A percentile compares a stretch with the other conserved stretches of the same genome.
These are phyloP conservation scores for Botryococcus braunii DNA, from an alignment of 163 green algal genomes.

Conservation along the genomic window DNA sequence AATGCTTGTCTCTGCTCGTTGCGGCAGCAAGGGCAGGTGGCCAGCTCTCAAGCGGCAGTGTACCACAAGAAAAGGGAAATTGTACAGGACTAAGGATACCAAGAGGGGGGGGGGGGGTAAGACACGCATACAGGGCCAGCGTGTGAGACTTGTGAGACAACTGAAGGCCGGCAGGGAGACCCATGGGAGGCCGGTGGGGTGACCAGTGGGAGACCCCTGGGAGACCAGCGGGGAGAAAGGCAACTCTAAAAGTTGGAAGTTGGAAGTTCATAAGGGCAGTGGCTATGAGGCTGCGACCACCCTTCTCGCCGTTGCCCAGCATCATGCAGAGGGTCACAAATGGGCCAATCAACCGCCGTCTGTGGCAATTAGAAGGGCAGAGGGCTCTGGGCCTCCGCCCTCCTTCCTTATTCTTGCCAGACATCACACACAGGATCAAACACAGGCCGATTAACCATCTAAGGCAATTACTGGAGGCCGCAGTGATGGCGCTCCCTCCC, in stretches of 20 bases:
- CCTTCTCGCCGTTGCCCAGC: conserved; percentile 34
- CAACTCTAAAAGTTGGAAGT: conserved; percentile 17
- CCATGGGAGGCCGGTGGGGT: neutral
- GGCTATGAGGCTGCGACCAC: conserved; percentile 37
- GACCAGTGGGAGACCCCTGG: neutral
- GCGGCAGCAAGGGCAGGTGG: too few species aligned
- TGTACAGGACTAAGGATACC: too few species aligned
- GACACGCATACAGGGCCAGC: conserved; percentile 51
- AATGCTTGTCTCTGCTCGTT: too few species aligned
- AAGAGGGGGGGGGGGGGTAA: too few species aligned
- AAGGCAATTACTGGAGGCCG: conserved; percentile 38
- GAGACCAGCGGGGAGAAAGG: neutral
- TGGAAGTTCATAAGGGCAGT: conserved; percentile 61
- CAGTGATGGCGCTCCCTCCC: conserved; percentile 50
- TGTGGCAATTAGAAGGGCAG: conserved; percentile 63
- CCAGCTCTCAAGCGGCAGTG: too few species aligned
- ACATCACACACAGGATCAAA: conserved; percentile 50
- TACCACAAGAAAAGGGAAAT: too few species aligned
- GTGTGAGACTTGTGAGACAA: conserved; percentile 50
- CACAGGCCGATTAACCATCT: too few species aligned
- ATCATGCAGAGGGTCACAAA: conserved; percentile 50
- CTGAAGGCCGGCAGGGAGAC: too few species aligned
- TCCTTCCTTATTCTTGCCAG: conserved; percentile 34
- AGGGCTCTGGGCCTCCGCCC: conserved; percentile 34
- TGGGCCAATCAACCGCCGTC: too few species aligned